Evolutionary conservation across 2,329 filamentous ascomycete genomes (phyloP), one percentile per base, ranked within the genome.

Genomic region (Talaromyces sp.): DNA sequence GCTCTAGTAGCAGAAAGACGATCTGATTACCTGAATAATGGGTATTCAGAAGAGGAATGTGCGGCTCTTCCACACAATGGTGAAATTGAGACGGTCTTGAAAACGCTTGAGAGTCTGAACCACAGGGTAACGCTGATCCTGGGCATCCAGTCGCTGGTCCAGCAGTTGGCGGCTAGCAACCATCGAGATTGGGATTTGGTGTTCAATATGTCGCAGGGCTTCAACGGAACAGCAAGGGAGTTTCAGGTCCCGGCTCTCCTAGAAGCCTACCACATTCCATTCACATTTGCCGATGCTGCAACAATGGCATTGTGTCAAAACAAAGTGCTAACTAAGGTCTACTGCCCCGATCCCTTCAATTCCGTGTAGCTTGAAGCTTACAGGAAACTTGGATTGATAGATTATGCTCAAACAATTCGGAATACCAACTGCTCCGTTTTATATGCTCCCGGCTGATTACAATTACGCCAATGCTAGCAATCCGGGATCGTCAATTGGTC

Each of bases 201-300:
- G 8, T 68, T 71, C 47, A 70, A 68, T 42, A 64, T 67, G 49
- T 59, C 65, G 0, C 64, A 69, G 51, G 69, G 69, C 1, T 27
- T 71, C 19, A 36, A 68, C 56, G 67, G 66, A 42, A 59, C 63
- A 49, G 65, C 65, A 17, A 64, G 67, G 56, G 66, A 71, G 55
- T 63, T 65, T 2, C 68, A 71, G 51, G 65, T 71, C 8, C 67
- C 67, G 3, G 68, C 65, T 17, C 57, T 71, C 4, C 57, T 70
- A 27, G 69, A 71, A 44, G 68, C 69, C 1, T 71, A 70, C 63
- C 55, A 60, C 17, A 65, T 72, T 33, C 67, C 68, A 9, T 68
- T 61, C 55, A 68, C 65, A 8, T 69, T 66, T 44, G 63, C 63
- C 11, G 65, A 68, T 61, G 64, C 67, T 7, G 65, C 65, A 13